Percentiles rank a stretch among this genome's conserved stretches.
phyloP scores from a whole-genome alignment of 768 basidiomycete species.

The Asterophora parasitica region DNA sequence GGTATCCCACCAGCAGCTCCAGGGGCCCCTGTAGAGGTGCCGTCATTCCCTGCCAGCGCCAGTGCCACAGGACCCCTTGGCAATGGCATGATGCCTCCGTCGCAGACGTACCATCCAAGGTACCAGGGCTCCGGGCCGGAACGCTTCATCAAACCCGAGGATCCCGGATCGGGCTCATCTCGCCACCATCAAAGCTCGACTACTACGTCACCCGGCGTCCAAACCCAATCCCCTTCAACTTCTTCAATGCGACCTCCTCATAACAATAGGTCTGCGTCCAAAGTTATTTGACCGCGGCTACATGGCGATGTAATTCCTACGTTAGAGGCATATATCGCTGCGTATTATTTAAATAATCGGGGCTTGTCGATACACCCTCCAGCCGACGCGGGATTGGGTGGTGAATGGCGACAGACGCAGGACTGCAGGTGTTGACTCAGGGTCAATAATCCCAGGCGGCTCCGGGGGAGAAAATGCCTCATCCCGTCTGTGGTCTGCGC shows the following conservation, averaged over 20 bases:
- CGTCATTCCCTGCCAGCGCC: conserved; percentile 20
- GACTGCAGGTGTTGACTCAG: too few relatives aligned
- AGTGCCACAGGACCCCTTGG: conserved; percentile 21
- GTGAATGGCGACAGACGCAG: too few relatives aligned
- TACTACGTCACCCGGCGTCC: conserved; percentile 21
- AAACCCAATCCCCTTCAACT: conserved; percentile 20
- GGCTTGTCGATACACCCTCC: too few relatives aligned
- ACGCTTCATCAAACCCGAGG: conserved; percentile 25
- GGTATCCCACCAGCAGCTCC: conserved; percentile 22
- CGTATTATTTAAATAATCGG: too few relatives aligned
- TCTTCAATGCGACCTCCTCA: conserved; percentile 14
- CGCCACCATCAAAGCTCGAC: conserved; percentile 18
- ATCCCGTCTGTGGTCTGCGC: too few relatives aligned
- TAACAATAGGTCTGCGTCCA: conserved; percentile 22
- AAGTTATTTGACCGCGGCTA: too few relatives aligned
- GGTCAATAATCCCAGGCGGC: too few relatives aligned
- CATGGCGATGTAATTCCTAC: too few relatives aligned
- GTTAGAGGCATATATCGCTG: too few relatives aligned
- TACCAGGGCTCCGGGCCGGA: conserved; percentile 20
- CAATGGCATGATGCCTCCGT: conserved; percentile 33
- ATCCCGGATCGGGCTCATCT: conserved; percentile 17
- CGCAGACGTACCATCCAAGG: conserved; percentile 24
- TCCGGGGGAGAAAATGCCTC: too few relatives aligned
- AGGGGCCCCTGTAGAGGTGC: conserved; percentile 29
- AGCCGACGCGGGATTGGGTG: too few relatives aligned